Conservation (phyloP, 345 rosid species). For the Leavenworthia alabamica region DNA sequence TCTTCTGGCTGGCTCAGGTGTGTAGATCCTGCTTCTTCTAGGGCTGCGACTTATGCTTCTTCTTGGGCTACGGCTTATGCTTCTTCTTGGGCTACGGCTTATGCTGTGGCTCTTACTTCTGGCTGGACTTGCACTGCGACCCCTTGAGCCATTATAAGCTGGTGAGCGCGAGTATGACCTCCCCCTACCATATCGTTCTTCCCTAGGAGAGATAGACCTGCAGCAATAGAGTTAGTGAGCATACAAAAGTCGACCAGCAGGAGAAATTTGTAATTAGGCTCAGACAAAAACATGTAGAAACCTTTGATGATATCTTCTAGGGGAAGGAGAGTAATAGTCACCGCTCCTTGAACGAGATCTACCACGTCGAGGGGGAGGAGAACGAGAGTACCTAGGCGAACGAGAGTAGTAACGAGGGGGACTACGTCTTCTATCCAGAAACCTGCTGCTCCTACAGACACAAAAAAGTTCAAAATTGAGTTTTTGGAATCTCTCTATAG, state of each 20-base stretch:
- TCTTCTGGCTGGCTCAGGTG: slow-evolving; percentile 19
- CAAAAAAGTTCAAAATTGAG: background rate
- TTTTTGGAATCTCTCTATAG: background rate
- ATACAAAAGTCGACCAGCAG: background rate
- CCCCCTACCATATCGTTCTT: slow-evolving; percentile 36
- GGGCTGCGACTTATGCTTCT: slow-evolving; percentile 34
- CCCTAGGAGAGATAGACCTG: slow-evolving; percentile 71
- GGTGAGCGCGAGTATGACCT: slow-evolving; percentile 69
- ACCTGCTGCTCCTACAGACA: slow-evolving; percentile 36
- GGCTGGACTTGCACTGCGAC: slow-evolving; percentile 35
- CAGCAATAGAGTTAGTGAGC: slow-evolving; percentile 1
- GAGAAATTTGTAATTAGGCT: background rate
- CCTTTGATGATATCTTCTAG: slow-evolving; percentile 57
- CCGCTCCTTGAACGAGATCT: slow-evolving; percentile 52
- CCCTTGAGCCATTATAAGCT: slow-evolving; percentile 52
- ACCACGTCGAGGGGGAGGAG: slow-evolving; percentile 63
- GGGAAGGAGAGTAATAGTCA: slow-evolving; percentile 52
- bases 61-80: slow-evolving; percentile 40
- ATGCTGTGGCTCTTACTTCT: slow-evolving; percentile 38
- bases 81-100: slow-evolving; percentile 45
- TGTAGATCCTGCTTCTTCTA: slow-evolving; percentile 33
- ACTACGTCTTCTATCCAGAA: slow-evolving; percentile 51
- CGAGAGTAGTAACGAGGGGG: slow-evolving; percentile 39
- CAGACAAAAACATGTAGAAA: slow-evolving; percentile 18
- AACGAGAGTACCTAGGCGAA: slow-evolving; percentile 33